Conservation (phyloP, 192 early-diverging fungal genomes). For the Diversispora eburnea region DNA sequence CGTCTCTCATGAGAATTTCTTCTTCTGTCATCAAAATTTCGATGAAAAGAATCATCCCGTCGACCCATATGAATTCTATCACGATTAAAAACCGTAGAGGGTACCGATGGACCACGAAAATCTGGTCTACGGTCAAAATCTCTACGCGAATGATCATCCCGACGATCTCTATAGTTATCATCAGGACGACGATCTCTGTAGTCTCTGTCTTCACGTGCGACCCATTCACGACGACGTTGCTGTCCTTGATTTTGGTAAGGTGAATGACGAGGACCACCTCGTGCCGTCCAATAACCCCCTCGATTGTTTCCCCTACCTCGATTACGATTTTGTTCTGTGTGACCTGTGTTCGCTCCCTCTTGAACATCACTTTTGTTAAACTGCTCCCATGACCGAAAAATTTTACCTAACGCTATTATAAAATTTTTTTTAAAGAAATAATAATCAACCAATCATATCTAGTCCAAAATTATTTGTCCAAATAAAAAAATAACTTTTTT, state of each 20-base stretch:
- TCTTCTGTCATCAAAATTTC: conserved; percentile 40
- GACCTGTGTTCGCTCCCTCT: neutral
- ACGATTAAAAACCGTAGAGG: conserved; percentile 34
- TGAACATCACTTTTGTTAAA: conserved; percentile 18
- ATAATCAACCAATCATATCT: neutral
- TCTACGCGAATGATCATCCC: conserved; percentile 40
- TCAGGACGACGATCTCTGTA: conserved; percentile 41
- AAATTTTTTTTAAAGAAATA: neutral
- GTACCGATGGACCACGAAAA: conserved; percentile 30
- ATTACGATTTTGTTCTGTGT: conserved; percentile 16
- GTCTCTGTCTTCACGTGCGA: conserved; percentile 33
- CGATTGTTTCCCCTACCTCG: conserved; percentile 30
- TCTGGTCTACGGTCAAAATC: conserved; percentile 40
- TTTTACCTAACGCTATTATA: conserved; percentile 13
- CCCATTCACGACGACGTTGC: conserved; percentile 19
- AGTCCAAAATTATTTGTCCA: neutral
- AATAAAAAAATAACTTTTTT: neutral
- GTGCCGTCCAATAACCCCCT: conserved; percentile 33
- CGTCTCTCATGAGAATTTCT: conserved; percentile 32
- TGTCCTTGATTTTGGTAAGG: conserved; percentile 28
- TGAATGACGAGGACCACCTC: conserved; percentile 30
- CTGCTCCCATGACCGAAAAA: conserved; percentile 36
- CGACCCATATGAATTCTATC: conserved; percentile 33
- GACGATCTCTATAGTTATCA: conserved; percentile 44
- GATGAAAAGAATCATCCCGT: conserved; percentile 34